A percentile compares a stretch with the other conserved stretches of the same genome.
These are phyloP conservation scores for Debaryomycetaceae sp. DNA, from an alignment of 1,139 yeast genomes.

Conservation along the genomic window DNA sequence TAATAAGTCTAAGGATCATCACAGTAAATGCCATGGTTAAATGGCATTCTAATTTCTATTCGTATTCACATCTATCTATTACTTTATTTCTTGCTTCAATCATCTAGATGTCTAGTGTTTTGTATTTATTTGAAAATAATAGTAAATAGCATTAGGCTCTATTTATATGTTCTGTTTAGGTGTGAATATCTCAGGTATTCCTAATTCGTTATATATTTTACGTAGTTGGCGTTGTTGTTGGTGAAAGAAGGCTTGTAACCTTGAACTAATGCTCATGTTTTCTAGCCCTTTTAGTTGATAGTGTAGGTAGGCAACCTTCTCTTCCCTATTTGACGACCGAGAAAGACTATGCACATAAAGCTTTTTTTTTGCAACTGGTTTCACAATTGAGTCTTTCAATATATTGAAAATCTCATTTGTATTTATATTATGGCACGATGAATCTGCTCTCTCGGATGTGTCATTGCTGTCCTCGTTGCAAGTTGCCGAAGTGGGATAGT, in stretches of 20 bases:
- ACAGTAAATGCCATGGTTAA: too few species aligned
- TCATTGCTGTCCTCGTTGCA: slow-evolving; percentile 1
- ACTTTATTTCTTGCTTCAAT: not conserved
- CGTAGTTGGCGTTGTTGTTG: slow-evolving; percentile 5
- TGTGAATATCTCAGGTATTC: slow-evolving; percentile 5
- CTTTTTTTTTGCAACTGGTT: slow-evolving; percentile 1
- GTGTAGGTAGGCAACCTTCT: slow-evolving; percentile 21
- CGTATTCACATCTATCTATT: not conserved
- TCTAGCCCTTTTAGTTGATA: slow-evolving; percentile 11
- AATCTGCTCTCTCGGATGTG: not conserved
- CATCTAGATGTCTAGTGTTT: not conserved
- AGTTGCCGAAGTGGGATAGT: slow-evolving; percentile 2
- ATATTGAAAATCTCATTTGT: slow-evolving; percentile 2
- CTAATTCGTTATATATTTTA: slow-evolving; percentile 4
- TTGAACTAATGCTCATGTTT: slow-evolving; percentile 6
- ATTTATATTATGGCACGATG: not conserved
- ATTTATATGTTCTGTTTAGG: slow-evolving; percentile 2
- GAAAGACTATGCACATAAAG: slow-evolving; percentile 16
- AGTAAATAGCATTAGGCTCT: not conserved
- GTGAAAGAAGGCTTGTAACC: slow-evolving; percentile 6
- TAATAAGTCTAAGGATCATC: too few species aligned
- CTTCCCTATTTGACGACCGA: slow-evolving; percentile 15
- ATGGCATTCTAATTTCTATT: not conserved
- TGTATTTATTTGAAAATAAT: not conserved
- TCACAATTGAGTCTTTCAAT: slow-evolving; percentile 1